A percentile compares a stretch with the other conserved stretches of the same genome.
phyloP scores from a whole-genome alignment of 129 eudicot species.

The Flaveria bidentis region DNA sequence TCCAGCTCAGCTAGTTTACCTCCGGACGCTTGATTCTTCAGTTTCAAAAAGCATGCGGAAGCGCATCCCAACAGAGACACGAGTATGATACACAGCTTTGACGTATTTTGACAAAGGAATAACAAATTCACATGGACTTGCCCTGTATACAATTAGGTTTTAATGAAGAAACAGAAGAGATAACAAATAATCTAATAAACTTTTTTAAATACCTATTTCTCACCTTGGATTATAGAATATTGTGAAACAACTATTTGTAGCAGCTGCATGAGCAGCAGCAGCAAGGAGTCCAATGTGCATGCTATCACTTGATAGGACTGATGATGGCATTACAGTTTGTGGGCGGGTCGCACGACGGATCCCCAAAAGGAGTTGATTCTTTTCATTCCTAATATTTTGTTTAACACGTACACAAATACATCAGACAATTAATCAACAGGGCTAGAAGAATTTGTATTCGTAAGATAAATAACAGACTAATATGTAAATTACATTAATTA shows the following conservation, averaged over 20 bases:
- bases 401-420: background rate
- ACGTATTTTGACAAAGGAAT: conserved; percentile 86
- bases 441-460: background rate
- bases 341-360: conserved; percentile 96
- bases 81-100: conserved; percentile 96
- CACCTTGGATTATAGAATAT: conserved; percentile 94
- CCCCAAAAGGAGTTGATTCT: conserved; percentile 94
- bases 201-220: background rate
- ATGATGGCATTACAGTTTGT: conserved; percentile 98
- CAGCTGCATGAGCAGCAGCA: conserved; percentile 99
- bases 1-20: conserved; percentile 44
- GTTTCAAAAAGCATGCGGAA: conserved; percentile 99
- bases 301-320: conserved; percentile 96
- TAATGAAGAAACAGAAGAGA: conserved; percentile 22
- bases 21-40: conserved; percentile 98
- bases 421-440: background rate
- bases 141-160: conserved; percentile 50
- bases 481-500: conserved; percentile 13
- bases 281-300: conserved; percentile 99
- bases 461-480: background rate
- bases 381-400: conserved; percentile 70
- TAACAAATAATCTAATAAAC: conserved; percentile 4
- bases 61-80: conserved; percentile 99
- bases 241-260: conserved; percentile 96
- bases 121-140: conserved; percentile 97